Evolutionary conservation across 306 rosid genomes (phyloP), one percentile per base, ranked within the genome.

Genomic region (Myrica gale): DNA sequence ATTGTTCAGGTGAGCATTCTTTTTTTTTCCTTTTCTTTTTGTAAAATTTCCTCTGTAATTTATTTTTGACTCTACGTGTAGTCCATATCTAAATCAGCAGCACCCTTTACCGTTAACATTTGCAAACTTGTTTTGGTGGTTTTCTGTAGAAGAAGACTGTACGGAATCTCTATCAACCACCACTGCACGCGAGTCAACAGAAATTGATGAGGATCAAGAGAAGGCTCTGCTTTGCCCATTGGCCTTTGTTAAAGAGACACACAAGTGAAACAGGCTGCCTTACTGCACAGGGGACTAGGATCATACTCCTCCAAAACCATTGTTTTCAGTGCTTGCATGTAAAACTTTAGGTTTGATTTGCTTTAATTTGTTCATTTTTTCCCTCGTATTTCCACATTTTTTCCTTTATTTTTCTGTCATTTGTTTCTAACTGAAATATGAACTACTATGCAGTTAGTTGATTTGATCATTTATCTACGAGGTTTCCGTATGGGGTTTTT

Each of bases 91-190:
- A 39, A 45, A 41, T 78, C 66, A 69, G 7, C 16, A 12, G 23
- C 46, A 32, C 1, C 72, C 68, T 73, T 57, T 74, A 60, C 72
- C 57, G 65, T 74, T 83, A 69, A 68, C 75, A 17, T 69, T 12
- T 76, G 73, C 62, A 50, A 83, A 73, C 32, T 65, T 72, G 3
- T 58, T 16, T 54, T 13, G 72, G 76, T 54, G 55, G 77, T 46
- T 81, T 72, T 66, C 74, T 78, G 68, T 84, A 87, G 96, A 92
- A 81, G 97, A 92, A 79, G 92, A 85, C 57, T 85, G 86, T 55
- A 73, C 77, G 4, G 97, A 89, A 68, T 80, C 87, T 72, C 75
- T 78, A 21, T 82, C 97, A 23, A 72, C 83, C 54, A 53, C 85
- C 82, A 82, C 92, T 13, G 89, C 87, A 21, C 78, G 58, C 4